phyloP scores from a whole-genome alignment of 2,329 filamentous ascomycete genomes.

The Diatrype stigma region DNA sequence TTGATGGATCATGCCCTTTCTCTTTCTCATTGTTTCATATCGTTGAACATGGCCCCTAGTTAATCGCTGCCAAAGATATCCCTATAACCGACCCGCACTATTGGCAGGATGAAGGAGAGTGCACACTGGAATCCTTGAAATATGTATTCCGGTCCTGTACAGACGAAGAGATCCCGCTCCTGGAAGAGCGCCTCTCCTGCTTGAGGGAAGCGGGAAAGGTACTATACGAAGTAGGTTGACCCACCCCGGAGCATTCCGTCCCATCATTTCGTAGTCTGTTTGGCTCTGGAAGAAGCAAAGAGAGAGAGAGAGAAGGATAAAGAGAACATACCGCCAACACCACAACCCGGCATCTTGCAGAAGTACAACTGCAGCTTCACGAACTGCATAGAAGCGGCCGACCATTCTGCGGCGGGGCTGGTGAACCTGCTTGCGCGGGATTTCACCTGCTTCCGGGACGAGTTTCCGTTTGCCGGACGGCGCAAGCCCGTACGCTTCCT shows the following conservation, averaged over 20 bases:
- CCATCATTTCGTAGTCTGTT: not conserved
- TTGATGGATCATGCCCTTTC: not conserved
- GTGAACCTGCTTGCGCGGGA: constrained; percentile 81
- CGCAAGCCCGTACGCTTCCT: constrained; percentile 70
- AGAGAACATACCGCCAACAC: constrained; percentile 16
- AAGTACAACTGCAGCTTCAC: constrained; percentile 71
- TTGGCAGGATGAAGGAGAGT: constrained; percentile 75
- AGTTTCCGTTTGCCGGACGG: constrained; percentile 68
- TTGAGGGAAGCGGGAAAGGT: constrained; percentile 79
- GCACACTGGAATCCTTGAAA: constrained; percentile 66
- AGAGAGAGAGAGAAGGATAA: not conserved
- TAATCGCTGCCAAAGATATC: constrained; percentile 52
- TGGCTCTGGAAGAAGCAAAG: not conserved
- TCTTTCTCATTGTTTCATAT: not conserved
- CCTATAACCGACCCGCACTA: constrained; percentile 86
- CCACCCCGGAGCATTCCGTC: constrained; percentile 7
- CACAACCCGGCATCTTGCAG: constrained; percentile 36
- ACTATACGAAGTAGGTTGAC: constrained; percentile 62
- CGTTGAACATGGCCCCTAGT: constrained; percentile 7
- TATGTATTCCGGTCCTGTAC: constrained; percentile 85
- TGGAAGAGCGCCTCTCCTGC: constrained; percentile 72
- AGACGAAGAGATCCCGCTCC: constrained; percentile 79
- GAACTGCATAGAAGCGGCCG: constrained; percentile 69
- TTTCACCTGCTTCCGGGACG: constrained; percentile 84
- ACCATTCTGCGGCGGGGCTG: constrained; percentile 74